Percentiles rank a stretch among this genome's conserved stretches.
These are phyloP conservation scores for Ceratobasidium sp. DNA, from an alignment of 1,284 basidiomycete genomes.

Conservation along the genomic window DNA sequence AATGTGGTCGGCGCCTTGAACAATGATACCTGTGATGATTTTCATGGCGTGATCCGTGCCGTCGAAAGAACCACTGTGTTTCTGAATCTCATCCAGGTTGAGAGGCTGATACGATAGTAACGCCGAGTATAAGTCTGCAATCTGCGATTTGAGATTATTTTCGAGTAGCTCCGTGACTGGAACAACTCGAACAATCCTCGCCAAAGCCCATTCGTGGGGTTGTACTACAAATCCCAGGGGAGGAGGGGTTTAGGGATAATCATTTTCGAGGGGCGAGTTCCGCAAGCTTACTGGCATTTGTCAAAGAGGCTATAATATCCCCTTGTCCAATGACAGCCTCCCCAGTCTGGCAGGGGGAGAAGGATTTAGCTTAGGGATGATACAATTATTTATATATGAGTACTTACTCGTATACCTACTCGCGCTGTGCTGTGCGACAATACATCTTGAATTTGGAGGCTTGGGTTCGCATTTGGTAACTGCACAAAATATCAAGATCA, in stretches of 20 bases:
- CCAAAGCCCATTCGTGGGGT: not conserved
- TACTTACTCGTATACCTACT: not conserved
- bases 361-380: too few species aligned
- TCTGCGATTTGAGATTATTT: not conserved
- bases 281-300: not conserved
- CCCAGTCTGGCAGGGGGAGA: too few species aligned
- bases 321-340: too few species aligned
- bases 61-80: not conserved
- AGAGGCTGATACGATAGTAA: conserved; percentile 11
- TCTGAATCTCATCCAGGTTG: not conserved
- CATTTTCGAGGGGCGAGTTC: not conserved
- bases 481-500: not conserved
- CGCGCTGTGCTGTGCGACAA: not conserved
- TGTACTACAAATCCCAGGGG: not conserved
- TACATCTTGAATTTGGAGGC: not conserved
- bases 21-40: conserved; percentile 2
- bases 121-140: not conserved
- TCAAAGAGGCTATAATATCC: not conserved
- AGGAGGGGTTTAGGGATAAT: not conserved
- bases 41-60: not conserved
- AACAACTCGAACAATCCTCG: not conserved
- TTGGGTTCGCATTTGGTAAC: not conserved
- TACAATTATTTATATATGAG: too few species aligned
- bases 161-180: conserved; percentile 1
- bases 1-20: not conserved